Evolutionary conservation across 1,139 yeast genomes (phyloP), one percentile per base, ranked within the genome.

Genomic region (Meyerozyma sp.): DNA sequence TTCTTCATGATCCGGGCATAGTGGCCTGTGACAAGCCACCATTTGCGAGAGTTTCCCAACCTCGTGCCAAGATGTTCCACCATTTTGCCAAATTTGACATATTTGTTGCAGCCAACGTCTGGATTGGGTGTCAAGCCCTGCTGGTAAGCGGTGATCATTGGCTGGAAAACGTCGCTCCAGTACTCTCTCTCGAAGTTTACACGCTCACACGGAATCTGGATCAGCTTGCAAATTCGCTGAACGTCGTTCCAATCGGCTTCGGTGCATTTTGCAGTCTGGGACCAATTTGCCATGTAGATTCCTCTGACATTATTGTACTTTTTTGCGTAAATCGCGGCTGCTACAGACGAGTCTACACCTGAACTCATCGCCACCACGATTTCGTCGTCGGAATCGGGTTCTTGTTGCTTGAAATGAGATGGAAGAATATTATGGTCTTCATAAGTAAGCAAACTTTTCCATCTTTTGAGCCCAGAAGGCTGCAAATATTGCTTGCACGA

Each of bases 11-110:
- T 65, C 44, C 93, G 67, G 0, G 95, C 82, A 61, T 93, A 93
- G 61, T 93, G 98, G 4, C 98, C 99, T 0, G 97, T 90, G 1
- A 89, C 97, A 13, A 93, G 63, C 95, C 96, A 88, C 84, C 93
- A 87, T 27, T 55, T 56, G 35, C 54, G 44, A 2, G 51, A 40
- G 1, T 44, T 38, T 8, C 66, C 68, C 48, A 66, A 72, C 44
- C 61, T 61, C 0, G 55, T 43, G 37, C 68, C 63, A 36, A 90
- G 62, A 55, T 81, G 74, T 14, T 81, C 77, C 7, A 81, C 62
- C 62, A 93, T 70, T 44, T 73, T 76, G 1, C 98, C 98, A 66
- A 93, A 93, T 60, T 93, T 93, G 54, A 93, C 85, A 56, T 79
- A 77, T 46, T 79, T 74, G 59, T 93, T 93, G 61, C 99, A 93